Base-by-base conservation (phyloP, 1,139 yeast genomes). In the Lodderomyces oxycetoniae region DNA sequence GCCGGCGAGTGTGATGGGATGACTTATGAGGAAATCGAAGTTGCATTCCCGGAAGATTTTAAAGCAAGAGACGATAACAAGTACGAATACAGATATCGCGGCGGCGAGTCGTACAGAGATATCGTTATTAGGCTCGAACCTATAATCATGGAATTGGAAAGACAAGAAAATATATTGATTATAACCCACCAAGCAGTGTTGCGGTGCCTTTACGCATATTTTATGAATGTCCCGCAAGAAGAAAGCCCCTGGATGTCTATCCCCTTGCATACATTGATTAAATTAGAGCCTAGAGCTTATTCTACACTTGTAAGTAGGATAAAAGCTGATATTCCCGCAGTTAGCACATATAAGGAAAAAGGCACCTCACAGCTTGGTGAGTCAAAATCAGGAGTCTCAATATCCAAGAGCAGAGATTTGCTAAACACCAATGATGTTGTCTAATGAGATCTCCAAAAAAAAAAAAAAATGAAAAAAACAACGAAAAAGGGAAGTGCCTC, bases 201-300 rank as follows among this genome's bases (percentile, higher is more conserved):
- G 48, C 76, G 99, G 50, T 91, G 99, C 57, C 81, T 91, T 37
- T 91, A 91, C 59, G 97, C 98, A 4, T 91, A 93, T 57, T 91
- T 89, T 55, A 93, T 91, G 97, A 91, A 91, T 55, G 95, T 91
- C 13, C 96, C 96, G 4, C 97, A 89, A 57, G 96, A 91, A 50
- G 93, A 88, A 55, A 77, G 89, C 40, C 99, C 99, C 4, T 91
- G 98, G 97, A 89, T 91, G 96, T 87, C 94, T 32, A 94, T 91
- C 37, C 99, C 99, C 6, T 67, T 91, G 50, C 99, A 91, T 55
- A 91, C 98, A 0, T 67, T 91, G 55, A 91, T 91, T 49, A 84
- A 87, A 53, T 69, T 91, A 45, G 97, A 93, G 56, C 96, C 97
- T 7, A 71, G 95, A 39, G 96, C 98, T 1, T 89, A 87, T 55